Evolutionary conservation across 352 stramenopile species (phyloP).

Genomic region (Phytophthora rubi): DNA sequence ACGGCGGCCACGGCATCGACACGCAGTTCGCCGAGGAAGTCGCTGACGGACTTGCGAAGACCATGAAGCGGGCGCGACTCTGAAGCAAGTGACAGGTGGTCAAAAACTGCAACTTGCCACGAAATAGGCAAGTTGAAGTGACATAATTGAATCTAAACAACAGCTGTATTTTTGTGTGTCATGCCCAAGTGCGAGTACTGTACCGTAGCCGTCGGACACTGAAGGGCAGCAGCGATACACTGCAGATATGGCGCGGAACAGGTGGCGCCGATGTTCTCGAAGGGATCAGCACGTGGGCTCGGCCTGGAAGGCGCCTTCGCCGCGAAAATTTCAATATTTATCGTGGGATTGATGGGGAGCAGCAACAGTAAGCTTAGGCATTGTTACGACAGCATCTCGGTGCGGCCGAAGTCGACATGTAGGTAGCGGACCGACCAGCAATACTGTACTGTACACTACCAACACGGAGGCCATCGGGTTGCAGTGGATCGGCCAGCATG

Average conservation of each 20-base stretch:
- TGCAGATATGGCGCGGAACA: neutral
- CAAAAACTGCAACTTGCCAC: neutral
- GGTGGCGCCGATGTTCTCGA: neutral
- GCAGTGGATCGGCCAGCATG: conserved; percentile 23
- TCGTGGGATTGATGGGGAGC: conserved; percentile 9
- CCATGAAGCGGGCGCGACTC: conserved; percentile 30
- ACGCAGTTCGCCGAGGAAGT: conserved; percentile 42
- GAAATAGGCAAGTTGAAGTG: conserved; percentile 28
- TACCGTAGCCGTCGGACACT: conserved; percentile 6
- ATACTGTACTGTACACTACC: neutral
- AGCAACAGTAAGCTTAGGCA: neutral
- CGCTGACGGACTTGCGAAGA: conserved; percentile 28
- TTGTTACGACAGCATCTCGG: neutral
- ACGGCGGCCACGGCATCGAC: conserved; percentile 38
- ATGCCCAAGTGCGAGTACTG: neutral
- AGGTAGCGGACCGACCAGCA: too few species aligned
- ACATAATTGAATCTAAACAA: neutral
- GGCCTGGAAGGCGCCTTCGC: neutral
- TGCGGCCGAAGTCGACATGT: neutral
- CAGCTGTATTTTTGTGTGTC: neutral
- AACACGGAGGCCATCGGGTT: neutral
- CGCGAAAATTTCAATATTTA: conserved; percentile 12
- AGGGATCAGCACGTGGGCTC: neutral
- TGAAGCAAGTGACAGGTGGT: neutral
- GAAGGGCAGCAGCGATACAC: neutral